phyloP scores from a whole-genome alignment of 441 rosid genomes.

The Breynia disticha region DNA sequence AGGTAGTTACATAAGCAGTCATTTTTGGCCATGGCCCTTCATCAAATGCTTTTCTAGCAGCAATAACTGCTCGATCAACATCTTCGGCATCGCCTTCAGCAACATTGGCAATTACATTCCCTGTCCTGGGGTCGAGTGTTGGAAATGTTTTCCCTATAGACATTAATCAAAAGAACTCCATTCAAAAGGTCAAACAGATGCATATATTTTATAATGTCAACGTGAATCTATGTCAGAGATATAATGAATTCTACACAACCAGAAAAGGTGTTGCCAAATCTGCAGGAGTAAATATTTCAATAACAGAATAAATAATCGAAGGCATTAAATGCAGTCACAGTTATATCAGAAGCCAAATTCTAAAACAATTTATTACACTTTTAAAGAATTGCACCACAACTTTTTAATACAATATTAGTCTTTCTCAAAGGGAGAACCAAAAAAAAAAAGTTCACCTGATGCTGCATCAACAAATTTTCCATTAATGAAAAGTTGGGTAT shows the following conservation, averaged over 20 bases:
- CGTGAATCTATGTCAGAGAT: too few relatives aligned
- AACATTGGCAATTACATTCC: slow-evolving; percentile 53
- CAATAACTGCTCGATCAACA: slow-evolving; percentile 51
- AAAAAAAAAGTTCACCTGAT: slow-evolving; percentile 36
- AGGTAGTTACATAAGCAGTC: slow-evolving; percentile 41
- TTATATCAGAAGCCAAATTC: not conserved
- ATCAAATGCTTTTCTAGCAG: slow-evolving; percentile 74
- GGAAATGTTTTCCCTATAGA: slow-evolving; percentile 53
- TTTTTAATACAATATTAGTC: not conserved
- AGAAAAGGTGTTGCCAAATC: not conserved
- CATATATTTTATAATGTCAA: not conserved
- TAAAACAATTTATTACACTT: not conserved
- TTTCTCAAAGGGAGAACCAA: not conserved
- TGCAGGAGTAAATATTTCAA: not conserved
- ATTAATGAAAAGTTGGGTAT: slow-evolving; percentile 59
- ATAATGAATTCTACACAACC: too few relatives aligned
- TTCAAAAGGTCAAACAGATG: not conserved
- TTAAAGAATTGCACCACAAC: not conserved
- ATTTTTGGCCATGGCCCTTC: slow-evolving; percentile 80
- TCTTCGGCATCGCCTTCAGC: slow-evolving; percentile 74
- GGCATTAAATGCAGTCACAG: not conserved
- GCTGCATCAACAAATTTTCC: slow-evolving; percentile 71
- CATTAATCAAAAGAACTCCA: not conserved
- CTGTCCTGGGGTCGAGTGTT: slow-evolving; percentile 52
- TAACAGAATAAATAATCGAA: not conserved